Base-by-base conservation (phyloP, 441 rosid species). In the Biscutella laevigata region DNA sequence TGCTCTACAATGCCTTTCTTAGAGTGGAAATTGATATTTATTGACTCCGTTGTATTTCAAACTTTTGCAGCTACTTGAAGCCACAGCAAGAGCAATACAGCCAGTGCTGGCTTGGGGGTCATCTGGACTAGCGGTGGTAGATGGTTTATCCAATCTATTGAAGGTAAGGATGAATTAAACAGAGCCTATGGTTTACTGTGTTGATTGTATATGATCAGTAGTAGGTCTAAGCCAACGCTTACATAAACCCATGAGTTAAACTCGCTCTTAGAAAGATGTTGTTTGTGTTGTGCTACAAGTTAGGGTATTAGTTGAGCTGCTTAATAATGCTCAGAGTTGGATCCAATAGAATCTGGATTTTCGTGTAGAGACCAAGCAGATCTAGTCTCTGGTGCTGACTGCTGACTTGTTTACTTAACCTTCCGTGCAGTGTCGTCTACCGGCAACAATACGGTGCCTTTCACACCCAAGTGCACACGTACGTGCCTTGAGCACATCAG, bases 381-480 rank as follows among this genome's bases (percentile, higher is more conserved):
- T 20, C 14, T 17, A 29, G 12, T 32, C 26, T n/a, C 10, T 36
- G 22, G 9, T 45, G 32, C 46, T 65, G 41, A 66, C 54, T 30
- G 17, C 55, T 24, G 7, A 42, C 33, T 44, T 43, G 53, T 27
- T 41, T 47, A 15, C n/a, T n/a, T n/a, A n/a, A n/a, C n/a, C 59
- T 46, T 59, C 7, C 38, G 6, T 84, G 87, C 91, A 91, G 98
- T 88, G 96, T 76, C 98, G 98, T 25, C 70, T 91, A 60, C 77
- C 96, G 1, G 95, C 98, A 12, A 86, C 95, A 4, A 48, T 86
- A 55, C 76, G 82, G 53, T 92, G 99, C 67, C 85, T 92, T 27
- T 86, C 92, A 49, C 99, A 92, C 67, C 85, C 89, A 39, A 92
- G 99, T 47, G 99, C 96, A 1, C 99, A 92, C 41, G 96, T 92